These are phyloP conservation scores for Lipomyces orientalis DNA, from an alignment of 805 yeast genomes.

Conservation along the genomic window DNA sequence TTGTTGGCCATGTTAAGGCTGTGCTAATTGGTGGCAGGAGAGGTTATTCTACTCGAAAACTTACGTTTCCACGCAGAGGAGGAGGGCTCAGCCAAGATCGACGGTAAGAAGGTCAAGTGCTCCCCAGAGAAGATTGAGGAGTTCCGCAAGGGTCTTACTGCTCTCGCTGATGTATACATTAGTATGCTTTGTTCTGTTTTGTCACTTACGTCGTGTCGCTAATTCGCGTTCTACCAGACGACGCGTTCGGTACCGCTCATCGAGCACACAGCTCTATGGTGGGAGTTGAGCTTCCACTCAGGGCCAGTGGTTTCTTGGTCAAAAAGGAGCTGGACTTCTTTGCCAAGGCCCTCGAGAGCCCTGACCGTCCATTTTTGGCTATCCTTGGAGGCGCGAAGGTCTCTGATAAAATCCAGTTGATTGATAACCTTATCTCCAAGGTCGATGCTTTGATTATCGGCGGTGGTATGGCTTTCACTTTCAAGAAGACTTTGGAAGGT, in stretches of 20 bases:
- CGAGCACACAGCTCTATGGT: constrained; percentile 99
- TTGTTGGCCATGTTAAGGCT: not conserved
- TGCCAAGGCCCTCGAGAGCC: constrained; percentile 98
- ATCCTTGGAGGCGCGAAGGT: constrained; percentile 99
- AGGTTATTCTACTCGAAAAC: constrained; percentile 92
- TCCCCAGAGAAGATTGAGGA: constrained; percentile 78
- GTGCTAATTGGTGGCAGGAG: constrained; percentile 52
- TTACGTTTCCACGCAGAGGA: constrained; percentile 96
- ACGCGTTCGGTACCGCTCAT: constrained; percentile 99
- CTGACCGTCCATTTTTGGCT: constrained; percentile 97
- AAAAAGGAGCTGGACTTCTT: constrained; percentile 96
- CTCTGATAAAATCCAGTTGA: constrained; percentile 97
- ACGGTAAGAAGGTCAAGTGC: constrained; percentile 94
- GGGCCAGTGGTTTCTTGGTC: constrained; percentile 99
- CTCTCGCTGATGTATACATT: constrained; percentile 95
- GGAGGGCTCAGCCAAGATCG: constrained; percentile 88
- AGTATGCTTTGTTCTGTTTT: constrained; percentile 24
- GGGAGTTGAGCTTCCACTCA: constrained; percentile 92
- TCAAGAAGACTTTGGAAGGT: constrained; percentile 88
- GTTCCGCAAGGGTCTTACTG: constrained; percentile 88
- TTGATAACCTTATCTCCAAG: constrained; percentile 91
- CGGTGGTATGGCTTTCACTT: constrained; percentile 99
- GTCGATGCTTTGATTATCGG: constrained; percentile 94
- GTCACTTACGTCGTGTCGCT: not conserved
- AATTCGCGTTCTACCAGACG: constrained; percentile 54